phyloP scores from a whole-genome alignment of 345 rosid genomes.

The Lenwebbia sp. region DNA sequence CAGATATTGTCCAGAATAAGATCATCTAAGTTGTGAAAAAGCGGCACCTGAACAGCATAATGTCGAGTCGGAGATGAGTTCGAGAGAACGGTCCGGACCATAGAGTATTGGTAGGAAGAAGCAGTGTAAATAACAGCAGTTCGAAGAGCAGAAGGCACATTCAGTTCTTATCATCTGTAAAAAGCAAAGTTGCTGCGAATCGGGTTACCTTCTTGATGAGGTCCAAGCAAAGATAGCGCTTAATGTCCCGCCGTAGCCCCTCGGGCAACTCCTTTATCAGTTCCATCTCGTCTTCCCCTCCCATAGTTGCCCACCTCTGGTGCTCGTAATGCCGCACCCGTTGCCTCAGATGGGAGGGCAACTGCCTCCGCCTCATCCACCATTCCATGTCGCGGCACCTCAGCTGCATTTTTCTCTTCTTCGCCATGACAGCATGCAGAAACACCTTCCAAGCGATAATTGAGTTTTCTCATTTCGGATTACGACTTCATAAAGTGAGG shows the following conservation, averaged over 20 bases:
- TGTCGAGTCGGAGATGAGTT: not conserved
- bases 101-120: not conserved
- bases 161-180: not conserved
- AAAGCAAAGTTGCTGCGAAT: not conserved
- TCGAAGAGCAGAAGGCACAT: not conserved
- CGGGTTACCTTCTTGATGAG: conserved; percentile 61
- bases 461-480: no score
- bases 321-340: conserved; percentile 72
- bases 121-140: not conserved
- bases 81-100: not conserved
- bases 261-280: conserved; percentile 70
- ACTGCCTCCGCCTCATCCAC: conserved; percentile 94
- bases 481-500: not conserved
- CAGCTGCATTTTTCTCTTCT: conserved; percentile 73
- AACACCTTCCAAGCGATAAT: conserved; percentile 36
- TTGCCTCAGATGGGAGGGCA: conserved; percentile 62
- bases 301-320: conserved; percentile 64
- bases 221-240: conserved; percentile 73
- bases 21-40: conserved; percentile 69
- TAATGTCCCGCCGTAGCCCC: conserved; percentile 81
- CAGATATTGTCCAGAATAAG: conserved; percentile 91
- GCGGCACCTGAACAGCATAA: conserved; percentile 44
- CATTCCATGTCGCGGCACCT: conserved; percentile 73
- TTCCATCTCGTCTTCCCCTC: conserved; percentile 71
- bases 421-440: conserved; percentile 63